A percentile compares a stretch with the other conserved stretches of the same genome.
These are phyloP conservation scores for Trichoderma sp. DNA, from an alignment of 2,329 filamentous ascomycete genomes.

Conservation along the genomic window DNA sequence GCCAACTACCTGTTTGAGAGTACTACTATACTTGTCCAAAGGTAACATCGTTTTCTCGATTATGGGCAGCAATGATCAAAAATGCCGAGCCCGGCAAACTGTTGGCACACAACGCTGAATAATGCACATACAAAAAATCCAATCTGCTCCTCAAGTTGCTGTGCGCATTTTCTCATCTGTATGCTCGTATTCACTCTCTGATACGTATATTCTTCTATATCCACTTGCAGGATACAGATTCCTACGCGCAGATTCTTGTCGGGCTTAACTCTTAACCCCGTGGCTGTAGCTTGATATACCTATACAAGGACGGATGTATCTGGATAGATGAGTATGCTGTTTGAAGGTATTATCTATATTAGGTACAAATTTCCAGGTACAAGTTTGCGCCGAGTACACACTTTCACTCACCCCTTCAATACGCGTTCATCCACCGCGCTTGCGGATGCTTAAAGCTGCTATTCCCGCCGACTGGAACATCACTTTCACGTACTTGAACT, in stretches of 20 bases:
- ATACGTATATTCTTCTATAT: background rate
- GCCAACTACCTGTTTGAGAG: too few species aligned
- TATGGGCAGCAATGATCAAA: background rate
- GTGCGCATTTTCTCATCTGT: background rate
- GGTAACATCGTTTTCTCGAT: background rate
- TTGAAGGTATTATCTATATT: background rate
- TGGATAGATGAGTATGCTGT: background rate
- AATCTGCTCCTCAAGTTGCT: accelerated
- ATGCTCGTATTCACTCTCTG: background rate
- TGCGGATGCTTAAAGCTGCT: background rate
- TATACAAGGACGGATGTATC: background rate
- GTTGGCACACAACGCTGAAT: background rate
- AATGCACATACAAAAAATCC: background rate
- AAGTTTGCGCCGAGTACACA: background rate
- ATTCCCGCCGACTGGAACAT: background rate
- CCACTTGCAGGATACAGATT: background rate
- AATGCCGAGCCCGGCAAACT: background rate
- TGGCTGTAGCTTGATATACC: background rate
- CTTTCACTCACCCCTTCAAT: background rate
- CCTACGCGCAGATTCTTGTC: background rate
- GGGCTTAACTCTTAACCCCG: background rate
- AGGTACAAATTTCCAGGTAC: background rate
- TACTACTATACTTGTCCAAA: background rate
- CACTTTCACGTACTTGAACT: background rate
- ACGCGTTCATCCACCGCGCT: background rate